Percentiles rank a stretch among this genome's conserved stretches.
Evolutionary conservation across 2,329 filamentous ascomycete genomes (phyloP).

Genomic region (Colletotrichum musicola): DNA sequence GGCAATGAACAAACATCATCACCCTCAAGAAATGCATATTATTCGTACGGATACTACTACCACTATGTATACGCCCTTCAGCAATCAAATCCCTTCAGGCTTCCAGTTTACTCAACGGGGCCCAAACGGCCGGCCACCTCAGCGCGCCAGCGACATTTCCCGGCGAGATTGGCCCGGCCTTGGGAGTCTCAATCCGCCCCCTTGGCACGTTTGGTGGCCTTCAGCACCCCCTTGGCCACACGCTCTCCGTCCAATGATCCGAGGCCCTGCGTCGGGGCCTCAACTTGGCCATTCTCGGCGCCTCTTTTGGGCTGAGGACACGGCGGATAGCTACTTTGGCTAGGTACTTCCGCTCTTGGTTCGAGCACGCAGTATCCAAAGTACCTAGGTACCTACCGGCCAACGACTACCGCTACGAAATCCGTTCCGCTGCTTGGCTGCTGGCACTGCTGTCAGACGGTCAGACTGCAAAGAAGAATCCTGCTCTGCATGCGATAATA

Average conservation of each 20-base stretch:
- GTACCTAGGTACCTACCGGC: not conserved
- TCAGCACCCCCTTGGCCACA: slow-evolving; percentile 12
- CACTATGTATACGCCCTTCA: too few species aligned
- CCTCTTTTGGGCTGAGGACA: not conserved
- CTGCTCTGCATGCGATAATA: too few species aligned
- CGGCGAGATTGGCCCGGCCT: slow-evolving; percentile 21
- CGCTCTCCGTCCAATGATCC: slow-evolving; percentile 16
- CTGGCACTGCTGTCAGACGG: not conserved
- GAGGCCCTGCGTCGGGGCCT: slow-evolving; percentile 17
- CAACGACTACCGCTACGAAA: not conserved
- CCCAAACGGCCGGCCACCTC: not conserved
- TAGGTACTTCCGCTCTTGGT: not conserved
- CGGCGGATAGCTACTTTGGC: not conserved
- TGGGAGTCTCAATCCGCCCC: slow-evolving; percentile 18
- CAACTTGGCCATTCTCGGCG: slow-evolving; percentile 26
- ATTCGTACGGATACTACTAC: too few species aligned
- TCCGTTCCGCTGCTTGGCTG: slow-evolving; percentile 27
- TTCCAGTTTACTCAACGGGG: too few species aligned
- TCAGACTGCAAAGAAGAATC: not conserved
- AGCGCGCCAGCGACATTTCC: slow-evolving; percentile 7
- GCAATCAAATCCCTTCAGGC: too few species aligned
- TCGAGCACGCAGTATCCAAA: not conserved
- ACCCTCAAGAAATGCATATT: too few species aligned
- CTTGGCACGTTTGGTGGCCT: slow-evolving; percentile 27
- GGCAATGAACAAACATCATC: too few species aligned